These are phyloP conservation scores for Niebla homalea DNA, from an alignment of 495 filamentous ascomycete species.

Conservation along the genomic window DNA sequence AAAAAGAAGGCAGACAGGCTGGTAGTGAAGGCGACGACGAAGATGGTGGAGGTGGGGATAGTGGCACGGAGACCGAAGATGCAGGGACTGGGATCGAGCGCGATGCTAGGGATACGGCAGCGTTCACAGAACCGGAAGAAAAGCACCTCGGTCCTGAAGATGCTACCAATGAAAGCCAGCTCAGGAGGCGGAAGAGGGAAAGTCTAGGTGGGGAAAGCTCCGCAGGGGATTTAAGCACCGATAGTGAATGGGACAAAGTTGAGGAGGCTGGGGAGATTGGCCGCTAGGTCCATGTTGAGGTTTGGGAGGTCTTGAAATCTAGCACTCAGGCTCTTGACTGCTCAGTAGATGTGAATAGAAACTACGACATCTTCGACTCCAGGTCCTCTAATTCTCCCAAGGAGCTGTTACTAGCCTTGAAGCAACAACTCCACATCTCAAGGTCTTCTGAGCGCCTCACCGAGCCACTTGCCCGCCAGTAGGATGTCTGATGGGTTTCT, in stretches of 20 bases:
- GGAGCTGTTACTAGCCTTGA: too few relatives aligned
- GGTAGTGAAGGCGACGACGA: conserved; percentile 21
- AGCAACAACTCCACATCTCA: neutral
- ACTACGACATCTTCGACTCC: too few relatives aligned
- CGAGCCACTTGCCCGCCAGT: conserved; percentile 14
- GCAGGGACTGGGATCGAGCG: conserved; percentile 1
- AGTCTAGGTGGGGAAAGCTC: conserved; percentile 32
- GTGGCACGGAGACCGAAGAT: conserved; percentile 37
- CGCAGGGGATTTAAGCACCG: conserved; percentile 35
- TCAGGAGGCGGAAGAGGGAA: conserved; percentile 28
- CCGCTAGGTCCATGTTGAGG: neutral
- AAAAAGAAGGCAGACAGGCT: conserved; percentile 21
- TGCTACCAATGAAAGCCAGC: neutral
- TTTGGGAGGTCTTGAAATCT: neutral
- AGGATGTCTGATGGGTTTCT: conserved; percentile 10
- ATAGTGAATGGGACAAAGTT: conserved; percentile 40
- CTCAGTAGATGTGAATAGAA: too few relatives aligned
- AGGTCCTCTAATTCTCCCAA: too few relatives aligned
- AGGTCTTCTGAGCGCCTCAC: conserved; percentile 7
- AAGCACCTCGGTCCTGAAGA: conserved; percentile 15
- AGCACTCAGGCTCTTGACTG: too few relatives aligned
- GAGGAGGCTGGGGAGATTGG: conserved; percentile 11
- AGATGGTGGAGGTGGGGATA: conserved; percentile 20
- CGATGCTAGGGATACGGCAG: conserved; percentile 13
- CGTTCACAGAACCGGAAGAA: conserved; percentile 1